Conservation (phyloP, 2,329 filamentous ascomycete species). For the Colletotrichum brevisporum region DNA sequence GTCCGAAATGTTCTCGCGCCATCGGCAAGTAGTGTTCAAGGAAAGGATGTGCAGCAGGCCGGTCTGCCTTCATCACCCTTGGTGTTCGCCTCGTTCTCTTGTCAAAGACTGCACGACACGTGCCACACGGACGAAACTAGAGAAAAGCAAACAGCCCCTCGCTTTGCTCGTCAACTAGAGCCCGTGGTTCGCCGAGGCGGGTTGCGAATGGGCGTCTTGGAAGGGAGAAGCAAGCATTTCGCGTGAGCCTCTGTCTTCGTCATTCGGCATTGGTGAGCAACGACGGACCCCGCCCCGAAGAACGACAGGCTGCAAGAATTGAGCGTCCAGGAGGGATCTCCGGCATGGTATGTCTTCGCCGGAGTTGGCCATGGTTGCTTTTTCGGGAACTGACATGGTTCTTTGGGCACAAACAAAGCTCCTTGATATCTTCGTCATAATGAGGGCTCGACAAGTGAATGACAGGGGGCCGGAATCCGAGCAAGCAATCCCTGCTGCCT, state of each 20-base stretch:
- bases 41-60: slow-evolving; percentile 15
- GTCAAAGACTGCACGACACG: slow-evolving; percentile 15
- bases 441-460: background rate
- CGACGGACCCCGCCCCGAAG: background rate
- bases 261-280: background rate
- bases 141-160: slow-evolving; percentile 20
- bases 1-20: background rate
- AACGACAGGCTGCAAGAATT: background rate
- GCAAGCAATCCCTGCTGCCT: background rate
- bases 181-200: background rate
- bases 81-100: background rate
- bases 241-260: slow-evolving; percentile 7
- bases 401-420: slow-evolving; percentile 28
- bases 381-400: slow-evolving; percentile 31
- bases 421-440: slow-evolving; percentile 25
- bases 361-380: slow-evolving; percentile 23
- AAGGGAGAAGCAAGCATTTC: slow-evolving; percentile 27
- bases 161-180: slow-evolving; percentile 4
- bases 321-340: slow-evolving; percentile 9
- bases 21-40: slow-evolving; percentile 16
- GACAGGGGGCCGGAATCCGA: slow-evolving; percentile 8
- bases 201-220: background rate
- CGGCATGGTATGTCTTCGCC: slow-evolving; percentile 1
- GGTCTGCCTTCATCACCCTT: slow-evolving; percentile 9
- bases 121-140: slow-evolving; percentile 5